Conservation (phyloP, 106 monocot species). For the Agapanthus africanus region DNA sequence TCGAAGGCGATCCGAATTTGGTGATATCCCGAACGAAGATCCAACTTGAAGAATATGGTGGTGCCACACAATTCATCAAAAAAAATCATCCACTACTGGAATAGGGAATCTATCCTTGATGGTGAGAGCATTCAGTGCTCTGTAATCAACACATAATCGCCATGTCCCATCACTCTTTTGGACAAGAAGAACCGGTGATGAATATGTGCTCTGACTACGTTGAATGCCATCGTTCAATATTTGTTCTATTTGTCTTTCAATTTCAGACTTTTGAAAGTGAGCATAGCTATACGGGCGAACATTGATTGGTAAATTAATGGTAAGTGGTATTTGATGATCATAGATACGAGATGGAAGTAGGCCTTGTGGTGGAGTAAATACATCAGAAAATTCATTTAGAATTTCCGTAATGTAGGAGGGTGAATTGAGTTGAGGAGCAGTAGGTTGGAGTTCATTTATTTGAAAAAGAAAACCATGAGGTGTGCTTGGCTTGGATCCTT, state of each 20-base stretch:
- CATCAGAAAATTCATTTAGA: no score
- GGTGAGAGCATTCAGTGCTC: not conserved
- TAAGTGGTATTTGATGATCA: no score
- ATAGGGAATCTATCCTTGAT: slow-evolving; percentile 5
- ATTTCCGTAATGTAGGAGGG: no score
- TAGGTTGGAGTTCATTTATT: no score
- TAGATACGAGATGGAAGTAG: no score
- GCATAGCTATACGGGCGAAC: not conserved
- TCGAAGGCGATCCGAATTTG: not conserved
- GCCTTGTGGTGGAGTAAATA: no score
- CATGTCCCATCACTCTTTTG: not conserved
- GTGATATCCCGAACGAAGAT: not conserved
- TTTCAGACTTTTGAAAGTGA: not conserved
- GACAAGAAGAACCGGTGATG: not conserved
- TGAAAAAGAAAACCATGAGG: no score
- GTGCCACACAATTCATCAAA: not conserved
- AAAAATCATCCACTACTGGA: not conserved
- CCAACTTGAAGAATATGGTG: not conserved
- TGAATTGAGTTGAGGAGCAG: no score
- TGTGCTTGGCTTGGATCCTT: no score
- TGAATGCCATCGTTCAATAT: slow-evolving; percentile 1
- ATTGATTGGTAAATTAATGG: no score
- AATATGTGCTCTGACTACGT: not conserved
- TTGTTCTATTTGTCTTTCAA: slow-evolving; percentile 3
- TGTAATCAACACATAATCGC: not conserved